Conservation (phyloP, 306 rosid species). For the Glycine tomentella region DNA sequence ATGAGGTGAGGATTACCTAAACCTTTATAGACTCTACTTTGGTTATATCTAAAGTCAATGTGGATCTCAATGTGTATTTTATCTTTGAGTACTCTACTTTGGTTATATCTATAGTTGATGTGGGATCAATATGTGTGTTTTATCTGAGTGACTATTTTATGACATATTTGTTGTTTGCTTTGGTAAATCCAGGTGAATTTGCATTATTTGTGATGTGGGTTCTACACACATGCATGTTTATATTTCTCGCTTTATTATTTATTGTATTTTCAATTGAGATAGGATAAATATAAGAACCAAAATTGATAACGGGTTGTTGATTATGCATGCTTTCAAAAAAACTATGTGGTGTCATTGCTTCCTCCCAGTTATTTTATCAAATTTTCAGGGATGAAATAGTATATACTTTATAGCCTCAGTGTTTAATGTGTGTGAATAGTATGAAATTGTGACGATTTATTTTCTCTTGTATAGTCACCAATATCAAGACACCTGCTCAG, state of each 20-base stretch:
- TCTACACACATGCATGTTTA: background rate
- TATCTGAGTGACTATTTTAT: constrained; percentile 17
- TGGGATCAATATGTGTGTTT: background rate
- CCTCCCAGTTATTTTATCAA: too few relatives aligned
- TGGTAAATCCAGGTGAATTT: constrained; percentile 9
- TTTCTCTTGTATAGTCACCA: constrained; percentile 55
- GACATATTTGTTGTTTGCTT: constrained; percentile 9
- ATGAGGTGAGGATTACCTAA: background rate
- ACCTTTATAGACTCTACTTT: background rate
- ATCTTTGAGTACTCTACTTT: background rate
- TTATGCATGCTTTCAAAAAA: background rate
- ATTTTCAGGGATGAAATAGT: background rate
- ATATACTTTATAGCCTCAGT: constrained; percentile 21
- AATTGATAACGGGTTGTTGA: background rate
- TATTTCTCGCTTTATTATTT: background rate
- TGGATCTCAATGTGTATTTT: constrained; percentile 5
- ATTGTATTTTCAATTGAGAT: background rate
- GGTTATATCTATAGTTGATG: background rate
- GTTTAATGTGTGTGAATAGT: constrained; percentile 34
- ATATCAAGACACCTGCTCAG: constrained; percentile 57
- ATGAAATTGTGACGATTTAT: constrained; percentile 44
- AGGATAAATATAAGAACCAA: constrained; percentile 15
- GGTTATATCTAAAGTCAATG: background rate
- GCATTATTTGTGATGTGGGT: constrained; percentile 1
- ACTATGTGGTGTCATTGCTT: background rate